These are phyloP conservation scores for Teunomyces kruisii DNA, from an alignment of 805 yeast species.

Conservation along the genomic window DNA sequence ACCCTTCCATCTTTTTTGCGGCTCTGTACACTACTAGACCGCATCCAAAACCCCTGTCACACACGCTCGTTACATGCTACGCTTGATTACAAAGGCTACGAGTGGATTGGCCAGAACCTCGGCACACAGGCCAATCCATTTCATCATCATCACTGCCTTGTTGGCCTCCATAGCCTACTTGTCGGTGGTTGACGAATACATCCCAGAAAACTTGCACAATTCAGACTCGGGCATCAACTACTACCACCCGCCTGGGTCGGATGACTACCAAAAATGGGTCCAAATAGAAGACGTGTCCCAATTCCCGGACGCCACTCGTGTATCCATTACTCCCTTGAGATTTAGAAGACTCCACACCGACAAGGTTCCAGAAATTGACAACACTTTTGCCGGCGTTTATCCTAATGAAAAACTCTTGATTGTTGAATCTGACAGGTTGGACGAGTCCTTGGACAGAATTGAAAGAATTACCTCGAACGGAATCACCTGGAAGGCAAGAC, in stretches of 20 bases:
- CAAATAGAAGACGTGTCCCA: slow-evolving; percentile 42
- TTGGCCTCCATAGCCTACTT: slow-evolving; percentile 80
- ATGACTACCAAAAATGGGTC: slow-evolving; percentile 47
- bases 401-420: slow-evolving; percentile 45
- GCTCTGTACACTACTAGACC: neutral
- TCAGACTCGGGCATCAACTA: slow-evolving; percentile 27
- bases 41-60: neutral
- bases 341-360: slow-evolving; percentile 48
- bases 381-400: slow-evolving; percentile 39
- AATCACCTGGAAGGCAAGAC: slow-evolving; percentile 61
- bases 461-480: slow-evolving; percentile 39
- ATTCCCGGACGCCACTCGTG: slow-evolving; percentile 45
- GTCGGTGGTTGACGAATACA: slow-evolving; percentile 67
- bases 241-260: slow-evolving; percentile 37
- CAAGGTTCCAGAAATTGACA: slow-evolving; percentile 41
- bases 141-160: slow-evolving; percentile 68
- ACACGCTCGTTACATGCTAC: slow-evolving; percentile 23
- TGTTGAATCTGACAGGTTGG: slow-evolving; percentile 28
- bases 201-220: slow-evolving; percentile 39
- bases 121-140: slow-evolving; percentile 85
- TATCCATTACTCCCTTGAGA: slow-evolving; percentile 54
- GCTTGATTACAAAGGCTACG: slow-evolving; percentile 29
- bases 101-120: slow-evolving; percentile 53
- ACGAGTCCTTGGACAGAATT: slow-evolving; percentile 20
- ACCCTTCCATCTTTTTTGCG: neutral